Evolutionary conservation across 352 stramenopile genomes (phyloP).

Genomic region (Globisporangium yorkense): DNA sequence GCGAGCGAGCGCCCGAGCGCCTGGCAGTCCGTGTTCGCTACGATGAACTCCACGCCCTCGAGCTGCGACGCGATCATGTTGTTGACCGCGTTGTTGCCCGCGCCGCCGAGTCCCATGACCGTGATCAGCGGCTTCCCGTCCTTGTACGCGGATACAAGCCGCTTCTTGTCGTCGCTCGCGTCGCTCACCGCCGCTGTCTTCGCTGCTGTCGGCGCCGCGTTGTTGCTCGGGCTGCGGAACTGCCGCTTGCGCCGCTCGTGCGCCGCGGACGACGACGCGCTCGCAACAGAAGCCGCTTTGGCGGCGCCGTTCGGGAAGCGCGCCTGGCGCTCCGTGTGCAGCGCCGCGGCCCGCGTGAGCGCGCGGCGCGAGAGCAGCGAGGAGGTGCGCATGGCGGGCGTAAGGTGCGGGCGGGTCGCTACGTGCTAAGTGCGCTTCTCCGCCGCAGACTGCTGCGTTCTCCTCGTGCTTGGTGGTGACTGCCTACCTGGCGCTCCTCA

Average conservation of each 20-base stretch:
- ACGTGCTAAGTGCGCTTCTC: no score
- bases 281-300: background rate
- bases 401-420: no score
- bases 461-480: background rate
- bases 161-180: conserved; percentile 34
- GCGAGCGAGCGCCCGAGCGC: conserved; percentile 72
- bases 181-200: no score
- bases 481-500: background rate
- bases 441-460: background rate
- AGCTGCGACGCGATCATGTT: conserved; percentile 88
- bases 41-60: conserved; percentile 93
- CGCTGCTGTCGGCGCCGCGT: background rate
- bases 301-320: conserved; percentile 8
- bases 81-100: conserved; percentile 85
- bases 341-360: conserved; percentile 5
- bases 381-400: conserved; percentile 3
- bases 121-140: conserved; percentile 83
- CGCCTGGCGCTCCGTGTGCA: conserved; percentile 13
- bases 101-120: conserved; percentile 78
- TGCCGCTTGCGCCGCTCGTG: conserved; percentile 18
- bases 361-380: conserved; percentile 13
- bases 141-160: conserved; percentile 54
- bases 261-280: background rate
- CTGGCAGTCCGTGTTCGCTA: conserved; percentile 95
- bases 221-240: conserved; percentile 5